Evolutionary conservation across 352 stramenopile species (phyloP).

Genomic region (Globisporangium viniferum): DNA sequence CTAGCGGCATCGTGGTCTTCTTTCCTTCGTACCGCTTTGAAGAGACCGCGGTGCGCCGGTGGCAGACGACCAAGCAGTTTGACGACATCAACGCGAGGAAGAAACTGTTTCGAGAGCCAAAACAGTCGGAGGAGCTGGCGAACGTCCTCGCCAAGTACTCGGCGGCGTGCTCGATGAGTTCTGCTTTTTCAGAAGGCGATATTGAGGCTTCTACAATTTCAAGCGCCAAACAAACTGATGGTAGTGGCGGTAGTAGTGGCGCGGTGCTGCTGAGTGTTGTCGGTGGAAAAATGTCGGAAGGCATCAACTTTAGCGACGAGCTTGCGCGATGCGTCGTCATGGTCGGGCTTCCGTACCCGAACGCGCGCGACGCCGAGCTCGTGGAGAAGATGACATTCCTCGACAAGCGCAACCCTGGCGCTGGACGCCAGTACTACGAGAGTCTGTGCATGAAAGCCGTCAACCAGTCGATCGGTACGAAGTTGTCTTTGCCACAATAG

Average conservation of each 20-base stretch:
- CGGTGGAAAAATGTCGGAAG: slow-evolving; percentile 99
- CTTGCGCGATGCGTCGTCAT: slow-evolving; percentile 97
- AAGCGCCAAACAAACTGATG: background rate
- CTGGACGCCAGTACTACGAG: slow-evolving; percentile 93
- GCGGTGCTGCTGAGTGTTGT: slow-evolving; percentile 96
- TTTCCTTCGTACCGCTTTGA: slow-evolving; percentile 97
- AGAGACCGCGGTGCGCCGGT: slow-evolving; percentile 83
- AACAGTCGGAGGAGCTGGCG: slow-evolving; percentile 91
- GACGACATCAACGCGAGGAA: slow-evolving; percentile 89
- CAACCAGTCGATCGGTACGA: slow-evolving; percentile 98
- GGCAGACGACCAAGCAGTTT: slow-evolving; percentile 80
- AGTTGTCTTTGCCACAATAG: background rate
- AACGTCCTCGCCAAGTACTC: slow-evolving; percentile 86
- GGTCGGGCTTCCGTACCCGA: slow-evolving; percentile 97
- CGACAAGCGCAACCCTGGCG: slow-evolving; percentile 56
- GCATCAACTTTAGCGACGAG: slow-evolving; percentile 99
- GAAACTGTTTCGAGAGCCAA: slow-evolving; percentile 92
- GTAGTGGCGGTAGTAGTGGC: slow-evolving; percentile 20
- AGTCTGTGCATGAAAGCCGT: slow-evolving; percentile 99
- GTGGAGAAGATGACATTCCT: slow-evolving; percentile 97
- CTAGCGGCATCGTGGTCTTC: slow-evolving; percentile 96
- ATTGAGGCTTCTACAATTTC: background rate
- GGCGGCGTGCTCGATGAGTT: slow-evolving; percentile 31
- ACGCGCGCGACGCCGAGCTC: slow-evolving; percentile 94
- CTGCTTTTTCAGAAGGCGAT: background rate